Evolutionary conservation across 805 yeast species (phyloP), one percentile per base, ranked within the genome.

Genomic region (Pichia insulana): DNA sequence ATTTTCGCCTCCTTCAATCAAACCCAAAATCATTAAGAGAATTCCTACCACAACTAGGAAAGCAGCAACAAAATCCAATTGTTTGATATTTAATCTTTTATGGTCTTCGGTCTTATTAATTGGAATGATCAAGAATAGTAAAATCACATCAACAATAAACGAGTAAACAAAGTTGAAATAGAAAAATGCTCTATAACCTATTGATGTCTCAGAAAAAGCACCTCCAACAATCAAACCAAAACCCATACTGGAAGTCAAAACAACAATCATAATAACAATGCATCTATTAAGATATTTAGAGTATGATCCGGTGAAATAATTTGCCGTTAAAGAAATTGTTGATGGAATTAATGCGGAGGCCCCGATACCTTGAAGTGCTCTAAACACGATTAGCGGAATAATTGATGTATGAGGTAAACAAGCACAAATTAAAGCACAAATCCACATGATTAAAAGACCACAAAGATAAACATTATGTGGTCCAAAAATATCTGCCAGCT

Each of bases 291-390:
- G 36, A 11, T 43, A 28, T 3, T 43, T 30, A 7, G 32, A 4
- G 17, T 48, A 38, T 22, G 42, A n/a, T 8, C 55, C 57, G 10
- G 40, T 38, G 38, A 49, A 58, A 37, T 56, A 56, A 37, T 50
- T 48, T 2, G 52, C 59, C 7, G 52, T 46, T 6, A 58, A 15
- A 1, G 53, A 53, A 40, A 48, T 39, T 2, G 49, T 45, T 31
- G 51, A 46, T 2, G 74, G 75, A 15, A 71, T 53, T 9, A 66
- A 43, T 5, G 65, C 59, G 1, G 74, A 63, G 2, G 67, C 75
- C 15, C 65, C 59, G 7, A 69, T 50, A 11, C 75, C 75, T 49
- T 70, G 75, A 1, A 71, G 39, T 1, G 73, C 71, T 48, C 74
- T 56, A 39, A 71, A 60, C 0, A 70, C 62, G 39, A 69, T 64